Conservation (phyloP, 2,329 filamentous ascomycete species). For the Colletotrichum paranaense region DNA sequence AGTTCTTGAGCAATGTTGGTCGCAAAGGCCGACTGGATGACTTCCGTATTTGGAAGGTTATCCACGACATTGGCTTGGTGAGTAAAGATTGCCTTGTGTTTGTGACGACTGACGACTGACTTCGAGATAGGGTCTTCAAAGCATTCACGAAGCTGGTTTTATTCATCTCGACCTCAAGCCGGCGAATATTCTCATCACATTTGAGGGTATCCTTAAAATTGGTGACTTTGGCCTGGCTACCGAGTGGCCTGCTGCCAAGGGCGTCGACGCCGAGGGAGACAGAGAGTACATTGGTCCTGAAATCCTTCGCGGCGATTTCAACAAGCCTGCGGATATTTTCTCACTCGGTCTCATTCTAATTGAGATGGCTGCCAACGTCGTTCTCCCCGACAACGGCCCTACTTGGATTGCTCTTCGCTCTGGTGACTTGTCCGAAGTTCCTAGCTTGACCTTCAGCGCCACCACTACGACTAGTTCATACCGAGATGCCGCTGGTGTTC, state of each 20-base stretch:
- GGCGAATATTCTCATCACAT: slow-evolving; percentile 84
- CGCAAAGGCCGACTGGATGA: slow-evolving; percentile 90
- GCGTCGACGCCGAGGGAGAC: slow-evolving; percentile 92
- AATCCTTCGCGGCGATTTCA: slow-evolving; percentile 85
- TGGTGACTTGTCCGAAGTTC: slow-evolving; percentile 89
- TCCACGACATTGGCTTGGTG: slow-evolving; percentile 87
- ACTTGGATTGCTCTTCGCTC: slow-evolving; percentile 91
- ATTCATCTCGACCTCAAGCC: slow-evolving; percentile 89
- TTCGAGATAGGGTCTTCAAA: slow-evolving; percentile 78
- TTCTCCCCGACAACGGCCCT: slow-evolving; percentile 90
- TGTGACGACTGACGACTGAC: slow-evolving; percentile 32
- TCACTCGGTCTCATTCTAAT: slow-evolving; percentile 94
- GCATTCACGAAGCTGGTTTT: slow-evolving; percentile 89
- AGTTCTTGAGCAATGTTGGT: slow-evolving; percentile 86
- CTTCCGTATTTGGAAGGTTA: slow-evolving; percentile 98
- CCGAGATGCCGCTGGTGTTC: slow-evolving; percentile 35
- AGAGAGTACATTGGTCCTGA: slow-evolving; percentile 97
- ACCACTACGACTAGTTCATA: slow-evolving; percentile 47
- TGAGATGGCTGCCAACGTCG: slow-evolving; percentile 93
- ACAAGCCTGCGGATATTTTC: slow-evolving; percentile 94
- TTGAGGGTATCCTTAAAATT: slow-evolving; percentile 85
- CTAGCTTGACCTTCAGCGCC: slow-evolving; percentile 85
- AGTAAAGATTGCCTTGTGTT: slow-evolving; percentile 46
- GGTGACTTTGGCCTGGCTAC: slow-evolving; percentile 88
- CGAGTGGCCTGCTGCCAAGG: slow-evolving; percentile 78